A percentile compares a stretch with the other conserved stretches of the same genome.
These are phyloP conservation scores for Raddia distichophylla DNA, from an alignment of 176 grass and related monocot genomes.

Conservation along the genomic window DNA sequence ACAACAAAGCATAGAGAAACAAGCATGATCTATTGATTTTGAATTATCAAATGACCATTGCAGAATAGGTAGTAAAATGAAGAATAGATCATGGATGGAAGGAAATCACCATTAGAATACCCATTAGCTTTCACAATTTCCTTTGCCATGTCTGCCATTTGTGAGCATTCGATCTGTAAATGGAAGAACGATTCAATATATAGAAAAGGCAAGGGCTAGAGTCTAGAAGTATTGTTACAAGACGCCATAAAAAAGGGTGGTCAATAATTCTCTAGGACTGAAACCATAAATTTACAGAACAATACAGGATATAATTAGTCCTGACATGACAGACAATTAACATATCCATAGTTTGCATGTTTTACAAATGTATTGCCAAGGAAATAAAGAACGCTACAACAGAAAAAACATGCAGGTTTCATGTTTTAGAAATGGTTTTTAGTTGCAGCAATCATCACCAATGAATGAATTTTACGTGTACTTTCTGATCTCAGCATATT, in stretches of 20 bases:
- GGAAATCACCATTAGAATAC: conserved; percentile 73
- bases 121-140: conserved; percentile 92
- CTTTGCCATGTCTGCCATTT: conserved; percentile 96
- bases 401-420: not conserved
- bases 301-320: not conserved
- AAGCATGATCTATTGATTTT: not conserved
- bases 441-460: not conserved
- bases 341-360: not conserved
- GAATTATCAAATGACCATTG: not conserved
- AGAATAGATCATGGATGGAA: not conserved
- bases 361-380: not conserved
- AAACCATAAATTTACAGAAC: conserved; percentile 14
- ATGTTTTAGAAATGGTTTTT: not conserved
- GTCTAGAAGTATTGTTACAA: conserved; percentile 2
- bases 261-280: not conserved
- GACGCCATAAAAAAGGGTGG: not conserved
- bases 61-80: not conserved
- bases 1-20: not conserved
- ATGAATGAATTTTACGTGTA: not conserved
- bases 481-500: not conserved
- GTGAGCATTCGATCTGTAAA: conserved; percentile 93
- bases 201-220: no score
- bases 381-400: not conserved
- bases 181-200: not conserved
- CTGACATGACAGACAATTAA: not conserved